Conservation (phyloP, 1,139 yeast species). For the Candida anutae region DNA sequence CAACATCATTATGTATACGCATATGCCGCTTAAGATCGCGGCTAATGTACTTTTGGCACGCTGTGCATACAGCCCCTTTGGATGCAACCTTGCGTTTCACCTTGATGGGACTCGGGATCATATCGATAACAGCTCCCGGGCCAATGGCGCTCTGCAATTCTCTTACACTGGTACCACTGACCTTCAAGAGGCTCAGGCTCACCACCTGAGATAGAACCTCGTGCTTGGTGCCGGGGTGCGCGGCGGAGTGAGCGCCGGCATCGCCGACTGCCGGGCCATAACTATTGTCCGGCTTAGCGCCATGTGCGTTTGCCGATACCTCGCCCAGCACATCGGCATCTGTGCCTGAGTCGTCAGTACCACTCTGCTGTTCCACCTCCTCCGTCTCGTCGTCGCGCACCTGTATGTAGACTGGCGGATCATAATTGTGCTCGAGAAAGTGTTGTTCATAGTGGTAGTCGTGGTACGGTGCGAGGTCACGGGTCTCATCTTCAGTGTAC, state of each 20-base stretch:
- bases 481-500: neutral
- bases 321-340: neutral
- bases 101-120: too few relatives aligned
- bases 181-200: too few relatives aligned
- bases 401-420: too few relatives aligned
- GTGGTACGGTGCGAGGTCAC: neutral
- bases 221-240: too few relatives aligned
- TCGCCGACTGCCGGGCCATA: slow-evolving; percentile 3
- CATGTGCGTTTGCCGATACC: neutral
- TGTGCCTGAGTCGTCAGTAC: neutral
- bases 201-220: too few relatives aligned
- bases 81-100: slow-evolving; percentile 23
- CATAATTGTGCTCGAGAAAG: too few relatives aligned
- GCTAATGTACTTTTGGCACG: slow-evolving; percentile 37
- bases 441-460: slow-evolving; percentile 1
- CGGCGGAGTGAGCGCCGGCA: too few relatives aligned
- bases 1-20: slow-evolving; percentile 41
- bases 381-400: too few relatives aligned
- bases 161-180: too few relatives aligned
- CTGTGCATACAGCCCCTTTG: slow-evolving; percentile 33
- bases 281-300: slow-evolving; percentile 2
- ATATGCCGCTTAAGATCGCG: slow-evolving; percentile 39
- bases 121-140: too few relatives aligned
- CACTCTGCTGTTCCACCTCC: too few relatives aligned
- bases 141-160: too few relatives aligned